Percentiles rank a stretch among this genome's conserved stretches.
phyloP scores from a whole-genome alignment of 2,329 filamentous ascomycete species.

The Coniella lustricola region DNA sequence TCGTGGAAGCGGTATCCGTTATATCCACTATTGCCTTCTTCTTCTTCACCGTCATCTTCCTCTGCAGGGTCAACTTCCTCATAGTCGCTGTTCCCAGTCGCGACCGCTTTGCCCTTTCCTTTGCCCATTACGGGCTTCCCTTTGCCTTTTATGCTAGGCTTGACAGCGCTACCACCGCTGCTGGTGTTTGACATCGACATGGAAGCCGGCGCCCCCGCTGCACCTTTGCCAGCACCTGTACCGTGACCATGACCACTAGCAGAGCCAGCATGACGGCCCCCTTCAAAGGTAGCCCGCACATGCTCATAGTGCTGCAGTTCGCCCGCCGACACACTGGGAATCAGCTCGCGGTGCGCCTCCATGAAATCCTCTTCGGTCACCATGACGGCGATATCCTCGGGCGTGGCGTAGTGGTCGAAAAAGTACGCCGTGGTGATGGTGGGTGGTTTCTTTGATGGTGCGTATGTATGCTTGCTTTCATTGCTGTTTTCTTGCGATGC shows the following conservation, averaged over 20 bases:
- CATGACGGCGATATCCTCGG: conserved; percentile 77
- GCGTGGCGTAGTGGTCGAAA: conserved; percentile 84
- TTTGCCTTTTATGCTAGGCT: conserved; percentile 27
- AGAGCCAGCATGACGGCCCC: too few relatives aligned
- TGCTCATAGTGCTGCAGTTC: conserved; percentile 87
- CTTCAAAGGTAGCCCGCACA: conserved; percentile 79
- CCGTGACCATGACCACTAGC: conserved; percentile 32
- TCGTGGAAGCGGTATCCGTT: conserved; percentile 13
- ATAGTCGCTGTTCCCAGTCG: conserved; percentile 34
- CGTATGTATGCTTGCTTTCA: conserved; percentile 17
- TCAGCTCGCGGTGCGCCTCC: conserved; percentile 72
- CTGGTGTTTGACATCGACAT: conserved; percentile 24
- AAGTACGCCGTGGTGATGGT: conserved; percentile 82
- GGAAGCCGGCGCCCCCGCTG: conserved; percentile 13
- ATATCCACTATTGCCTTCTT: conserved; percentile 23
- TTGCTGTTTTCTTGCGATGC: conserved; percentile 17
- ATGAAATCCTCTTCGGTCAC: conserved; percentile 87
- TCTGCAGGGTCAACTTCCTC: too few relatives aligned
- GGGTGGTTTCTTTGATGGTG: conserved; percentile 22
- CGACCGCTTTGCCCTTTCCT: conserved; percentile 30
- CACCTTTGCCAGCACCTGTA: conserved; percentile 28
- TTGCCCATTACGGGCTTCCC: conserved; percentile 24
- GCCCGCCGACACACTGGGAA: conserved; percentile 89
- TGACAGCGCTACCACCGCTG: conserved; percentile 12
- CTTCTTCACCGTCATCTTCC: conserved; percentile 27